These are phyloP conservation scores for Castanea crenata DNA, from an alignment of 306 rosid species.

Conservation along the genomic window DNA sequence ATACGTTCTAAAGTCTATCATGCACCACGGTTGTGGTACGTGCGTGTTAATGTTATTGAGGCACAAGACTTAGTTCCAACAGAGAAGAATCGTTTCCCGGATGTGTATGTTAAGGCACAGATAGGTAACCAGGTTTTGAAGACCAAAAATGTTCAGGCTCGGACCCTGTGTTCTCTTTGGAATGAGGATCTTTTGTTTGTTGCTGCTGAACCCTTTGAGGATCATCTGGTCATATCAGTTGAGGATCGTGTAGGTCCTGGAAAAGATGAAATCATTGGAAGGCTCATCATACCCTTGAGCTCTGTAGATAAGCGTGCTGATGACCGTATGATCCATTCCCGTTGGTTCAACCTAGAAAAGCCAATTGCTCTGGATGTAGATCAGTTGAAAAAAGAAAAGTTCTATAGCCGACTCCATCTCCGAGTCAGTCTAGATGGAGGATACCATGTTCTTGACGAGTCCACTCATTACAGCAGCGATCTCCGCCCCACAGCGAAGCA, in stretches of 20 bases:
- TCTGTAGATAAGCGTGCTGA: constrained; percentile 35
- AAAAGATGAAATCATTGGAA: constrained; percentile 43
- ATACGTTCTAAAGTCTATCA: constrained; percentile 70
- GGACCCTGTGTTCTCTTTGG: constrained; percentile 40
- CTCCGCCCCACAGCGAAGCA: constrained; percentile 51
- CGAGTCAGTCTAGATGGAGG: constrained; percentile 56
- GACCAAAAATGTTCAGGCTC: constrained; percentile 42
- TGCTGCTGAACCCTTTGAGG: constrained; percentile 53
- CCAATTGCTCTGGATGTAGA: constrained; percentile 40
- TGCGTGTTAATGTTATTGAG: constrained; percentile 57
- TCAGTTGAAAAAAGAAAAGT: constrained; percentile 41
- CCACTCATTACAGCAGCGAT: constrained; percentile 54
- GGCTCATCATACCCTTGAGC: constrained; percentile 33
- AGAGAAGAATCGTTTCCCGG: constrained; percentile 42
- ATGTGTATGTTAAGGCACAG: constrained; percentile 44
- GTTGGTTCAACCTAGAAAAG: constrained; percentile 50
- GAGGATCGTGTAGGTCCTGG: constrained; percentile 51
- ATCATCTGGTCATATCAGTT: constrained; percentile 39
- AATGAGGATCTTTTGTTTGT: constrained; percentile 49
- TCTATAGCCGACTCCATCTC: constrained; percentile 52
- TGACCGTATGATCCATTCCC: constrained; percentile 38
- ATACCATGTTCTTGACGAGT: constrained; percentile 60
- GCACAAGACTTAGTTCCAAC: constrained; percentile 45
- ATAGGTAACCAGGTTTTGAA: constrained; percentile 48
- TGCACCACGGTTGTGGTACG: constrained; percentile 73